Evolutionary conservation across 2,329 filamentous ascomycete species (phyloP).

Genomic region (Trichoderma koningii): DNA sequence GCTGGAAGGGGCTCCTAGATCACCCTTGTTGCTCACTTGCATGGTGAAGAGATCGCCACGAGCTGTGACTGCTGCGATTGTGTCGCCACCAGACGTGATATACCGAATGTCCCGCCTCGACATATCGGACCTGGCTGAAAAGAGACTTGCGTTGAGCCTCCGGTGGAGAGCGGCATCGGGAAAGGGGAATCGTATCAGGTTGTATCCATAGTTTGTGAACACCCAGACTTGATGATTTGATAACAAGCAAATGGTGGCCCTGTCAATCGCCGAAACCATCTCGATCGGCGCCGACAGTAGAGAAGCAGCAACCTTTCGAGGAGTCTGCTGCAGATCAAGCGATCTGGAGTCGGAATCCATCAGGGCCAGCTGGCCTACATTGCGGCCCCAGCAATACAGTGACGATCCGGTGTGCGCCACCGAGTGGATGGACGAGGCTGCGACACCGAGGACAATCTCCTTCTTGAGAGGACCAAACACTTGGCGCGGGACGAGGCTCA

Average conservation of each 20-base stretch:
- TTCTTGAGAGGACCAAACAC: conserved; percentile 91
- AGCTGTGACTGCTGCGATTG: conserved; percentile 82
- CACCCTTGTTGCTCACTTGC: conserved; percentile 68
- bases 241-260: conserved; percentile 81
- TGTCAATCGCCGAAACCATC: conserved; percentile 85
- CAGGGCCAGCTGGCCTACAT: conserved; percentile 88
- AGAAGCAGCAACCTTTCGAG: conserved; percentile 85
- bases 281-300: conserved; percentile 67
- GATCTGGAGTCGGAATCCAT: conserved; percentile 95
- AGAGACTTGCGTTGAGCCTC: conserved; percentile 65
- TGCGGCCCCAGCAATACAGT: conserved; percentile 92
- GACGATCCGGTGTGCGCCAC: conserved; percentile 81
- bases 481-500: conserved; percentile 79
- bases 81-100: conserved; percentile 84
- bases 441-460: conserved; percentile 76
- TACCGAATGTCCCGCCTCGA: conserved; percentile 70
- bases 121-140: conserved; percentile 54
- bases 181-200: conserved; percentile 81
- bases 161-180: conserved; percentile 70
- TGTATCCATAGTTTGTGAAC: conserved; percentile 94
- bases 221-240: conserved; percentile 89
- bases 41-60: conserved; percentile 88
- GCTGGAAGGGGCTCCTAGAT: conserved; percentile 59
- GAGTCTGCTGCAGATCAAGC: conserved; percentile 77
- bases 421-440: conserved; percentile 88